Conservation (phyloP, 2,329 filamentous ascomycete species). For the Hymenoscyphus occultus region DNA sequence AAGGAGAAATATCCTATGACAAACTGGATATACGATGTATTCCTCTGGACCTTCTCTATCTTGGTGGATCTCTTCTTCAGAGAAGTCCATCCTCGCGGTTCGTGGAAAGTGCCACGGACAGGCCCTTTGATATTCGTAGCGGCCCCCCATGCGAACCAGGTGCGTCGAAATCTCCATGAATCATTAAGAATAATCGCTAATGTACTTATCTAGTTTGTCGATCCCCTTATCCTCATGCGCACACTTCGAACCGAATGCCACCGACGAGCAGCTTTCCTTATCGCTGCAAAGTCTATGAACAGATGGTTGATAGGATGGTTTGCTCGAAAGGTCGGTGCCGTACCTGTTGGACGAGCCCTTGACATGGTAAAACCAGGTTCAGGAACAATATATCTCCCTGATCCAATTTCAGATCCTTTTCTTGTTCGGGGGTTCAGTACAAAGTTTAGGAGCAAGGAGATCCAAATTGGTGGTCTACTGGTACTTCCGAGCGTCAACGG, state of each 20-base stretch:
- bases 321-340: constrained; percentile 79
- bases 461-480: constrained; percentile 76
- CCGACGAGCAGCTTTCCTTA: constrained; percentile 86
- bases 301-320: constrained; percentile 84
- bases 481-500: constrained; percentile 84
- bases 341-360: constrained; percentile 90
- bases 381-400: constrained; percentile 84
- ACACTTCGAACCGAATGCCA: constrained; percentile 80
- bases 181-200: constrained; percentile 1
- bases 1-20: constrained; percentile 68
- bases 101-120: constrained; percentile 87
- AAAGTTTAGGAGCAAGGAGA: constrained; percentile 71
- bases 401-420: constrained; percentile 80
- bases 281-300: constrained; percentile 92
- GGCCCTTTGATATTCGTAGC: constrained; percentile 94
- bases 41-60: constrained; percentile 75
- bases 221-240: constrained; percentile 89
- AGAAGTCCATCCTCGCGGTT: constrained; percentile 90
- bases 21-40: constrained; percentile 72
- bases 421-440: constrained; percentile 77
- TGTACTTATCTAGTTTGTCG: constrained; percentile 68
- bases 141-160: constrained; percentile 94
- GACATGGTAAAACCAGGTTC: constrained; percentile 77
- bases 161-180: constrained; percentile 38
- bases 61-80: constrained; percentile 96